phyloP scores from a whole-genome alignment of 345 rosid species.

The Eucalyptus pumila region DNA sequence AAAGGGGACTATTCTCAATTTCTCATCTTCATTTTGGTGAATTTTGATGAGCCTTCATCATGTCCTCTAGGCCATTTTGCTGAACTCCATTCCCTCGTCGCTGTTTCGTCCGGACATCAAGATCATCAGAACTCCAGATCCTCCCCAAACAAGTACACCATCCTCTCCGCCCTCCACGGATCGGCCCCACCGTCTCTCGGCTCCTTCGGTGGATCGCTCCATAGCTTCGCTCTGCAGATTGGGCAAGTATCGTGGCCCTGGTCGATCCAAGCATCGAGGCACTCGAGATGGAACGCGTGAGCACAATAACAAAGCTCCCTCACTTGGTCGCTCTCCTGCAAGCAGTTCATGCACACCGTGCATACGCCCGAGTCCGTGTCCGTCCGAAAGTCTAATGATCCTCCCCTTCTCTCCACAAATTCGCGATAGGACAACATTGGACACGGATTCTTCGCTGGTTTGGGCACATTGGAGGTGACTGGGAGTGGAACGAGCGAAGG shows the following conservation, averaged over 20 bases:
- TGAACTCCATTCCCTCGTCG: background rate
- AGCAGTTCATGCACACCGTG: background rate
- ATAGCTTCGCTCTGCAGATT: background rate
- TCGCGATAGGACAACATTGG: background rate
- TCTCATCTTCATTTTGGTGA: background rate
- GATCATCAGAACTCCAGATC: background rate
- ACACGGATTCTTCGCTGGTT: background rate
- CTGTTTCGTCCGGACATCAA: background rate
- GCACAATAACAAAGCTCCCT: background rate
- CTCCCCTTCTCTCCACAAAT: background rate
- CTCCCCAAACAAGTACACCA: constrained; percentile 5
- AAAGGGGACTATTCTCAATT: background rate
- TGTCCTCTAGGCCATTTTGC: background rate
- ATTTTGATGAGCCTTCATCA: background rate
- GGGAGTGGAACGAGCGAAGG: background rate
- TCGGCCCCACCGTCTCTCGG: background rate
- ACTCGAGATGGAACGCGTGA: background rate
- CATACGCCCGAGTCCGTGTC: background rate
- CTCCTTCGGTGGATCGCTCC: background rate
- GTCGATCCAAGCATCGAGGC: constrained; percentile 2
- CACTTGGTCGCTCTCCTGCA: background rate
- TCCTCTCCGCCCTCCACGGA: constrained; percentile 6
- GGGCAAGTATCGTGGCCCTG: background rate
- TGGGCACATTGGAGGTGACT: background rate
- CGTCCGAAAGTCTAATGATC: background rate